Percentiles rank a stretch among this genome's conserved stretches.
These are phyloP conservation scores for Candida quercuum DNA, from an alignment of 805 yeast species.

Conservation along the genomic window DNA sequence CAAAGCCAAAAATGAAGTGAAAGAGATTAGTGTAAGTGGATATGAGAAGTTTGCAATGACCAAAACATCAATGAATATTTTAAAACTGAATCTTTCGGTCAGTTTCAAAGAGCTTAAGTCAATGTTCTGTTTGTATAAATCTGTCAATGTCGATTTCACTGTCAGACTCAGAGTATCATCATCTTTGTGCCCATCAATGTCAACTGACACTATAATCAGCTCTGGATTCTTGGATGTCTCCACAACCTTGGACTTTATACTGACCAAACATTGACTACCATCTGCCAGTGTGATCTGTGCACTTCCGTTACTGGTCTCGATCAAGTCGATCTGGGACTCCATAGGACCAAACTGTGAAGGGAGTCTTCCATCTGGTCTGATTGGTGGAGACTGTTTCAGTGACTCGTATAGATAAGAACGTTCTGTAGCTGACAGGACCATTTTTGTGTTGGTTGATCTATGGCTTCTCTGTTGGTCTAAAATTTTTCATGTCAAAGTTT, in stretches of 20 bases:
- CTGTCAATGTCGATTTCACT: conserved; percentile 55
- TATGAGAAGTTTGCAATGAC: conserved; percentile 73
- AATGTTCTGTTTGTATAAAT: conserved; percentile 46
- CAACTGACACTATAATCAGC: conserved; percentile 71
- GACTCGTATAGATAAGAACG: conserved; percentile 74
- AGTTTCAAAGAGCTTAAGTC: conserved; percentile 50
- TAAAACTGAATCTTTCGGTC: conserved; percentile 71
- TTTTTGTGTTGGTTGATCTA: conserved; percentile 17
- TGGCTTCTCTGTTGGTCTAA: not conserved
- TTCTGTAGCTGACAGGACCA: conserved; percentile 75
- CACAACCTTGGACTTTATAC: conserved; percentile 83
- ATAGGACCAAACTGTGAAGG: conserved; percentile 77
- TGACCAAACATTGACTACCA: conserved; percentile 91
- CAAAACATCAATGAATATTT: conserved; percentile 73
- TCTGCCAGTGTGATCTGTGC: conserved; percentile 81
- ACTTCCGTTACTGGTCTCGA: conserved; percentile 90
- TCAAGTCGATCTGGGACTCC: conserved; percentile 73
- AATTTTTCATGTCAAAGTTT: conserved; percentile 1
- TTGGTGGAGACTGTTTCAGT: conserved; percentile 48
- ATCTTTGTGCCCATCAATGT: conserved; percentile 74
- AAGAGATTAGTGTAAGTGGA: conserved; percentile 75
- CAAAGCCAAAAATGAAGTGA: conserved; percentile 78
- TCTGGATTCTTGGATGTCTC: conserved; percentile 36
- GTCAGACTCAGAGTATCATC: conserved; percentile 66
- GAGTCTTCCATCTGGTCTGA: conserved; percentile 83